Conservation (phyloP, 2,329 filamentous ascomycete genomes). For the Colletotrichum shisoi region DNA sequence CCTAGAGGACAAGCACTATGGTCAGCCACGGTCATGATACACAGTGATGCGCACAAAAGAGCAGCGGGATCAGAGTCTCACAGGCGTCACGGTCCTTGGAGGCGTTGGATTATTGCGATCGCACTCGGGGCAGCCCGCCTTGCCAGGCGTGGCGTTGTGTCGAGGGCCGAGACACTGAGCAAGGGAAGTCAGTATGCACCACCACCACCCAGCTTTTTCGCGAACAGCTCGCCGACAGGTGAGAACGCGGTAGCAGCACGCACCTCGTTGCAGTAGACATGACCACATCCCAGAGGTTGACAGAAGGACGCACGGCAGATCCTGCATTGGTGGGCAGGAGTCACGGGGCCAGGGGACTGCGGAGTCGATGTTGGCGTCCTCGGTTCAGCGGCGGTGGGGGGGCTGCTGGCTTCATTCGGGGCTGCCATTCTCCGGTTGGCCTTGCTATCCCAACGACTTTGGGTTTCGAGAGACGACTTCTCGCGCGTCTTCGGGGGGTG, state of each 20-base stretch:
- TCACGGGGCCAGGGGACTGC: not conserved
- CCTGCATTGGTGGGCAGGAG: conserved; percentile 25
- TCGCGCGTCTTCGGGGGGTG: not conserved
- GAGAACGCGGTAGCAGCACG: not conserved
- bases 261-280: conserved; percentile 28
- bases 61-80: not conserved
- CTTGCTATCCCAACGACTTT: not conserved
- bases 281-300: conserved; percentile 23
- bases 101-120: not conserved
- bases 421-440: not conserved
- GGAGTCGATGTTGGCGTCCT: conserved; percentile 10
- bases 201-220: not conserved
- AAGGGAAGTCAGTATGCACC: not conserved
- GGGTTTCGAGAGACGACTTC: not conserved
- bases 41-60: not conserved
- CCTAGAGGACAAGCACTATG: not conserved
- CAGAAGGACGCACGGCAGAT: conserved; percentile 17
- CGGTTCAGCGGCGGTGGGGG: conserved; percentile 5
- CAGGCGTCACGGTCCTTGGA: not conserved
- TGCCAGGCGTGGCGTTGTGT: not conserved
- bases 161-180: not conserved
- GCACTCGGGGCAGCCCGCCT: conserved; percentile 14
- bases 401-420: not conserved
- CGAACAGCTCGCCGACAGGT: not conserved
- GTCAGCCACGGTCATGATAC: not conserved